These are phyloP conservation scores for Fusarium ramigenum DNA, from an alignment of 2,329 filamentous ascomycete species.

Conservation along the genomic window DNA sequence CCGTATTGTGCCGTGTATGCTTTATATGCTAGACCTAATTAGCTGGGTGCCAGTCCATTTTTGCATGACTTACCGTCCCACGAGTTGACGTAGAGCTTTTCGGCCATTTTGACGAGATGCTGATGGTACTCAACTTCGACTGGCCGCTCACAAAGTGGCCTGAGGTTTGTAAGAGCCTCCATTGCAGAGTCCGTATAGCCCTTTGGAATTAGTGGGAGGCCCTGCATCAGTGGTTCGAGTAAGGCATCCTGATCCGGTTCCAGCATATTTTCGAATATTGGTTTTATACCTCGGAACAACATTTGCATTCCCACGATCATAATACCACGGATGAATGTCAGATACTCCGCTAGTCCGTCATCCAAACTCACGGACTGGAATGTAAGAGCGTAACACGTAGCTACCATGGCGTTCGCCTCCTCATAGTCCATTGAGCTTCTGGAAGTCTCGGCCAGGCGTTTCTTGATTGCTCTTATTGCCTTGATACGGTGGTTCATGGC, in stretches of 20 bases:
- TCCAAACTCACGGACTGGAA: constrained; percentile 67
- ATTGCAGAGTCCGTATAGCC: constrained; percentile 59
- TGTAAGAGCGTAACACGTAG: constrained; percentile 67
- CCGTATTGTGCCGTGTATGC: constrained; percentile 60
- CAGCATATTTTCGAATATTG: constrained; percentile 60
- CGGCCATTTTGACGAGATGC: constrained; percentile 56
- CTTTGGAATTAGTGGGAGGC: constrained; percentile 56
- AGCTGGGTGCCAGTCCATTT: background rate
- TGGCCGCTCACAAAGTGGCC: constrained; percentile 53
- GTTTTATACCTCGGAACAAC: constrained; percentile 57
- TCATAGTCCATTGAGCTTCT: constrained; percentile 55
- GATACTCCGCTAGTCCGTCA: constrained; percentile 68
- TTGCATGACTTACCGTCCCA: constrained; percentile 56
- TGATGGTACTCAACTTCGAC: constrained; percentile 59
- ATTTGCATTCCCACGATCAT: constrained; percentile 65
- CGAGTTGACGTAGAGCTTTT: constrained; percentile 62
- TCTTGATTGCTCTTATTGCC: constrained; percentile 70
- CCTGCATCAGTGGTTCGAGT: constrained; percentile 57
- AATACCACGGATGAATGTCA: constrained; percentile 68
- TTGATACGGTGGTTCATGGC: constrained; percentile 73
- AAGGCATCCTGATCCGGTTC: constrained; percentile 52
- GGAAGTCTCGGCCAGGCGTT: constrained; percentile 57
- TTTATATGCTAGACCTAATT: constrained; percentile 55
- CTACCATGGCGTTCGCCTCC: constrained; percentile 67
- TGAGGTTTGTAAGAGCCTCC: constrained; percentile 53